Percentiles rank a stretch among this genome's conserved stretches.
These are phyloP conservation scores for Dioszegia aurantiaca DNA, from an alignment of 768 basidiomycete species.

Conservation along the genomic window DNA sequence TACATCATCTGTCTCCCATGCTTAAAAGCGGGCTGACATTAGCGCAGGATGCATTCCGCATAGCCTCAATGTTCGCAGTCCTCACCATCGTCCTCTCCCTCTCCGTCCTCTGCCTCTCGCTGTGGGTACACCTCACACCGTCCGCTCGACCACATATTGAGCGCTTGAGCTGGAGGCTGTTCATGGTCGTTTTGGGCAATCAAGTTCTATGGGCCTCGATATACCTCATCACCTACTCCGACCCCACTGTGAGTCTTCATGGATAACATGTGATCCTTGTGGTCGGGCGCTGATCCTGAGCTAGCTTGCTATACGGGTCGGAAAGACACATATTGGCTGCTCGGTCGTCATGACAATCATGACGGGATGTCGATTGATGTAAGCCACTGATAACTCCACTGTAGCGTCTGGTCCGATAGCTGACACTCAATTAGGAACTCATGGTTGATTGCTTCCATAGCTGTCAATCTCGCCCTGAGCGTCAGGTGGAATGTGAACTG, in stretches of 20 bases:
- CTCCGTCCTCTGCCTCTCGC: not conserved
- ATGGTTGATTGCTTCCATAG: constrained; percentile 4
- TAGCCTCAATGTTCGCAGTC: not conserved
- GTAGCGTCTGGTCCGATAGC: not conserved
- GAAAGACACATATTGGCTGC: not conserved
- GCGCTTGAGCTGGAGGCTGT: constrained; percentile 11
- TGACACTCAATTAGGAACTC: constrained; percentile 3
- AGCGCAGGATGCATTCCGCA: not conserved
- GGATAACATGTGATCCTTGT: not conserved
- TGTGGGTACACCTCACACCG: constrained; percentile 7
- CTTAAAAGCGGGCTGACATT: not conserved
- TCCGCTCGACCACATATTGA: constrained; percentile 1
- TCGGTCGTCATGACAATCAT: constrained; percentile 2
- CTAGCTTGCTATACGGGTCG: not conserved
- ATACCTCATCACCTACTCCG: constrained; percentile 3
- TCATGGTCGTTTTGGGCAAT: not conserved
- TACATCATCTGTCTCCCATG: not conserved
- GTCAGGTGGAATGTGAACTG: constrained; percentile 8
- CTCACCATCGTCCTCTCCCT: constrained; percentile 6
- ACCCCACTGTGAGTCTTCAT: constrained; percentile 8
- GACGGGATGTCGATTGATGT: constrained; percentile 1
- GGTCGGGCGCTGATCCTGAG: too few relatives aligned
- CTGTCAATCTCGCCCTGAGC: constrained; percentile 9
- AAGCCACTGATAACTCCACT: not conserved
- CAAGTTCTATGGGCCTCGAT: constrained; percentile 3